phyloP scores from a whole-genome alignment of 208 protist genomes.

The Leptomonas seymouri region DNA sequence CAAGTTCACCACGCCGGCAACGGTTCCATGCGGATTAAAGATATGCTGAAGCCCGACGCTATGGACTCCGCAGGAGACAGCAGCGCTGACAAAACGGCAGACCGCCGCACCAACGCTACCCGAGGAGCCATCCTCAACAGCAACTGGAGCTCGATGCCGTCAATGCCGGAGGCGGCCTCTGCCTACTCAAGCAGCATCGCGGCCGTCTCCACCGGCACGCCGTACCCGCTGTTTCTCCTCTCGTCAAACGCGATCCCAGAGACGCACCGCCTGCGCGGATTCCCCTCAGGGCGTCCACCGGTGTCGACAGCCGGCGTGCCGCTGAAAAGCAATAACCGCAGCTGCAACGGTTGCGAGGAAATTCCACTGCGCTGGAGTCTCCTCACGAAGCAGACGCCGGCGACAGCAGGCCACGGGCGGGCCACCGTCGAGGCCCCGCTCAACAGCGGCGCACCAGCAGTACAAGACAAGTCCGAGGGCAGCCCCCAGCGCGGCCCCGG shows the following conservation, averaged over 20 bases:
- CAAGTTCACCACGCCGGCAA: conserved; percentile 52
- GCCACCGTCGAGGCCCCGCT: not conserved
- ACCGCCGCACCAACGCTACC: not conserved
- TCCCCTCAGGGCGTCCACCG: conserved; percentile 3
- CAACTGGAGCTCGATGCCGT: conserved; percentile 15
- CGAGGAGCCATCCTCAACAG: not conserved
- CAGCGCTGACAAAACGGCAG: not conserved
- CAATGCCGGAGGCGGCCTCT: conserved; percentile 4
- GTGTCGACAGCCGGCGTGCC: not conserved
- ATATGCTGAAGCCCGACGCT: conserved; percentile 26
- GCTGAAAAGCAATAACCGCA: conserved; percentile 35
- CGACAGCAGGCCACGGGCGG: not conserved
- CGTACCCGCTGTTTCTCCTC: conserved; percentile 31
- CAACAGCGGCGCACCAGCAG: not conserved
- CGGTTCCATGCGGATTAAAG: conserved; percentile 17
- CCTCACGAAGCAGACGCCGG: conserved; percentile 13
- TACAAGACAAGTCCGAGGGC: not conserved
- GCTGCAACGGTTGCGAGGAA: conserved; percentile 33
- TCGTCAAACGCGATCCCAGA: conserved; percentile 30
- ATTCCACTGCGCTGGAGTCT: conserved; percentile 32
- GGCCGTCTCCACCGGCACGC: conserved; percentile 20
- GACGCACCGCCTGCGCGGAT: conserved; percentile 33
- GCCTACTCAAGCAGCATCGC: conserved; percentile 28
- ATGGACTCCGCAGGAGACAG: not conserved
- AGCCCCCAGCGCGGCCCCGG: not conserved